phyloP scores from a whole-genome alignment of 164 flowering plant species.

The Sextonia rubra region DNA sequence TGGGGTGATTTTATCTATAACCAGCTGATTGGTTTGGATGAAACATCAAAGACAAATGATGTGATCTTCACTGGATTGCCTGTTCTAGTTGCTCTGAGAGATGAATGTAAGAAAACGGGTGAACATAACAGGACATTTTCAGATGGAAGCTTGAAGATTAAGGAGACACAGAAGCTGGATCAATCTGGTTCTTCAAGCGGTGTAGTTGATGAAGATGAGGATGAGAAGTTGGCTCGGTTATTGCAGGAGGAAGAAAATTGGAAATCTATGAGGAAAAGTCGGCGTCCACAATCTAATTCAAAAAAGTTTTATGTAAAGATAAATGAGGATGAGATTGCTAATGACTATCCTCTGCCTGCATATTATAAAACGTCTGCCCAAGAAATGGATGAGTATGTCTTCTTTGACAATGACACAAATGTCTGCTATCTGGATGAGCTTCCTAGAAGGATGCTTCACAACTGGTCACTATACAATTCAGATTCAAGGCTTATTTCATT shows the following conservation, averaged over 20 bases:
- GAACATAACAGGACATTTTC: constrained; percentile 19
- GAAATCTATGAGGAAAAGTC: constrained; percentile 53
- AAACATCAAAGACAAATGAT: constrained; percentile 45
- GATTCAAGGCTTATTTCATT: constrained; percentile 78
- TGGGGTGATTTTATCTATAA: constrained; percentile 79
- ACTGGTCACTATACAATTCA: constrained; percentile 91
- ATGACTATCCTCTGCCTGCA: constrained; percentile 90
- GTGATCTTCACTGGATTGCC: constrained; percentile 49
- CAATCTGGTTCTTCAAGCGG: constrained; percentile 13
- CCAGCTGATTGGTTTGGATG: constrained; percentile 80
- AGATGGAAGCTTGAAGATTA: constrained; percentile 25
- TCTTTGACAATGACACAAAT: constrained; percentile 54
- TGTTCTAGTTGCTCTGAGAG: constrained; percentile 54
- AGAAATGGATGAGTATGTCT: constrained; percentile 75
- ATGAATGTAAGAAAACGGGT: constrained; percentile 41
- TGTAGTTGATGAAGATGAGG: constrained; percentile 54
- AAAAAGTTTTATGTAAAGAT: constrained; percentile 69
- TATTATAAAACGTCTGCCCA: constrained; percentile 53
- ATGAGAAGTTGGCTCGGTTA: constrained; percentile 58
- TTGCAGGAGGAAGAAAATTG: constrained; percentile 78
- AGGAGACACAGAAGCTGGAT: constrained; percentile 18
- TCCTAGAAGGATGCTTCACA: constrained; percentile 77
- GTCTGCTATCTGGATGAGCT: constrained; percentile 43
- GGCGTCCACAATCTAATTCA: constrained; percentile 23
- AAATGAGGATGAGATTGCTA: constrained; percentile 92